These are phyloP conservation scores for Tardiomyces digboiensis DNA, from an alignment of 1,139 yeast species.

Conservation along the genomic window DNA sequence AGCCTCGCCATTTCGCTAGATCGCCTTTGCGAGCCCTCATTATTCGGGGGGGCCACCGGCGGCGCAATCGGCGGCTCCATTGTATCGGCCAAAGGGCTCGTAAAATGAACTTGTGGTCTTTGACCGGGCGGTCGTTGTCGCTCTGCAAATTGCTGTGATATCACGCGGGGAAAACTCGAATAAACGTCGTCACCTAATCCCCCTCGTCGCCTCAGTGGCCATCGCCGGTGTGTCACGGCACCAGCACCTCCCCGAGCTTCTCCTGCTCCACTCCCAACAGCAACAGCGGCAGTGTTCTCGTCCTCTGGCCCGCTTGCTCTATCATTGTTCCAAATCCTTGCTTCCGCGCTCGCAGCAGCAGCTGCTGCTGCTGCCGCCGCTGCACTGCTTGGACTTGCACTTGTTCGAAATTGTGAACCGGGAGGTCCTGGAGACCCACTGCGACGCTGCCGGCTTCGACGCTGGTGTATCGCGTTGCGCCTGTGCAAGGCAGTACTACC, in stretches of 20 bases:
- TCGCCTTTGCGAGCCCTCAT: not conserved
- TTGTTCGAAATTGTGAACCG: not conserved
- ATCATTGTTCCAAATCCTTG: too few relatives aligned
- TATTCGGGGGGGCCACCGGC: not conserved
- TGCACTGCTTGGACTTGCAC: not conserved
- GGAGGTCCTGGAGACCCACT: not conserved
- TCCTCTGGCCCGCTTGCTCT: too few relatives aligned
- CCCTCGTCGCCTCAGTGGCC: too few relatives aligned
- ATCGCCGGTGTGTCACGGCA: too few relatives aligned
- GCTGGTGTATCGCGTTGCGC: not conserved
- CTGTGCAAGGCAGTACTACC: not conserved
- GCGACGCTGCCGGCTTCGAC: not conserved
- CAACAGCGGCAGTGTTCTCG: too few relatives aligned
- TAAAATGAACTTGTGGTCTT: slow-evolving; percentile 14
- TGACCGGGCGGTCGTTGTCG: slow-evolving; percentile 3
- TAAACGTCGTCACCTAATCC: not conserved
- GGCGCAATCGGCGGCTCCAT: slow-evolving; percentile 1
- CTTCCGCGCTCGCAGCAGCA: too few relatives aligned
- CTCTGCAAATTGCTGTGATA: not conserved
- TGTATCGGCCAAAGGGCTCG: slow-evolving; percentile 10
- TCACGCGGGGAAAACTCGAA: not conserved
- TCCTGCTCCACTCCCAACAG: too few relatives aligned
- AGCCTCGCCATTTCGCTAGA: not conserved
- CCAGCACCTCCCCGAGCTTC: too few relatives aligned
- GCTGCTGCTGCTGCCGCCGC: slow-evolving; percentile 1